Percentiles rank a stretch among this genome's conserved stretches.
Conservation (phyloP, 2,329 filamentous ascomycete species). For the Clonostachys sp. region DNA sequence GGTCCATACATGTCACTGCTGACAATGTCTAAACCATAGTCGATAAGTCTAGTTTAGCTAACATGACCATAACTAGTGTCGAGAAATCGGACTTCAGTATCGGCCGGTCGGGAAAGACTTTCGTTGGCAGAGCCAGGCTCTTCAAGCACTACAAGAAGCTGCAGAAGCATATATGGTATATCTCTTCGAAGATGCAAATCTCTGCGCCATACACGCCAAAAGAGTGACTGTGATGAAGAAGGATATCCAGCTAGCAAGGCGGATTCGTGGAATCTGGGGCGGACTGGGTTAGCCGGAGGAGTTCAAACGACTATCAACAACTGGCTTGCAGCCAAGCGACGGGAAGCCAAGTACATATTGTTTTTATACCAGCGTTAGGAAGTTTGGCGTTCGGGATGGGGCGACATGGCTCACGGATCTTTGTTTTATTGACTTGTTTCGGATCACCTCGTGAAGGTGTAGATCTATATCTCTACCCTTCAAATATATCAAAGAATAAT, state of each 20-base stretch:
- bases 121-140: slow-evolving; percentile 94
- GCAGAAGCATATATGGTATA: slow-evolving; percentile 95
- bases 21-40: slow-evolving; percentile 6
- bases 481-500: too few species aligned
- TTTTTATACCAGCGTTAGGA: neutral
- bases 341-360: neutral
- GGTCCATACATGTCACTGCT: slow-evolving; percentile 8
- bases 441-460: too few species aligned
- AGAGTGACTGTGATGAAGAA: slow-evolving; percentile 97
- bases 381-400: neutral
- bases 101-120: slow-evolving; percentile 64
- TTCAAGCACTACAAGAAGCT: slow-evolving; percentile 88
- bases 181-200: slow-evolving; percentile 78
- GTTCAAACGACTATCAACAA: too few species aligned
- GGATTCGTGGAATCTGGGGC: slow-evolving; percentile 57
- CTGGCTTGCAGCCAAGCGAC: too few species aligned
- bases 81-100: slow-evolving; percentile 67
- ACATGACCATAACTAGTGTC: slow-evolving; percentile 36
- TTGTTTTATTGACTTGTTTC: too few species aligned
- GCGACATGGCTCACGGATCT: too few species aligned
- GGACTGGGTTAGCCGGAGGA: neutral
- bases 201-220: slow-evolving; percentile 96
- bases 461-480: too few species aligned
- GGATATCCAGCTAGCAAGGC: slow-evolving; percentile 87
- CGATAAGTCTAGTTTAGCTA: neutral